Conservation (phyloP, 2,329 filamentous ascomycete genomes). For the Pezicula radicicola region DNA sequence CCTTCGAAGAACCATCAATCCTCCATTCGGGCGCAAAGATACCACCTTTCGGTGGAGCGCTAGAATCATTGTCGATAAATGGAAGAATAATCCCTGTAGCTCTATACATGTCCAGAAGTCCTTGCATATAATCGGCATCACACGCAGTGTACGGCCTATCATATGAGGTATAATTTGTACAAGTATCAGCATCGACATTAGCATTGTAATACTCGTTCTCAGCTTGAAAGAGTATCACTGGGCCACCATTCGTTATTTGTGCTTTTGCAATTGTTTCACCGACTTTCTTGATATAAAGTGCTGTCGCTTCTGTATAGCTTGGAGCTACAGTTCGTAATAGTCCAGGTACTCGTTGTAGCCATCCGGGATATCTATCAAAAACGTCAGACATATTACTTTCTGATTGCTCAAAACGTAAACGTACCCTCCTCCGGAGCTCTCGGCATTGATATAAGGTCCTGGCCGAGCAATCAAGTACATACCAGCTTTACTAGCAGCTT, state of each 20-base stretch:
- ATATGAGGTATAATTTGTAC: background rate
- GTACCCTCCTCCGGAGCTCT: conserved; percentile 70
- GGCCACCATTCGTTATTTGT: conserved; percentile 78
- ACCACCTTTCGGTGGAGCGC: background rate
- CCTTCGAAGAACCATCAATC: conserved; percentile 1
- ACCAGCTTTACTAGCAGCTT: conserved; percentile 66
- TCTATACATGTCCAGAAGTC: conserved; percentile 63
- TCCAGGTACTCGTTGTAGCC: conserved; percentile 64
- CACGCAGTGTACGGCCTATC: conserved; percentile 41
- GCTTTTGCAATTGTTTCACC: conserved; percentile 64
- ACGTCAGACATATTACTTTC: background rate
- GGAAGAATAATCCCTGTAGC: conserved; percentile 69
- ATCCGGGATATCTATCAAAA: conserved; percentile 50
- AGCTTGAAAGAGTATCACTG: conserved; percentile 69
- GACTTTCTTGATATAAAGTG: conserved; percentile 60
- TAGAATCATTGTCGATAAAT: conserved; percentile 69
- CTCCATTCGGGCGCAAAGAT: conserved; percentile 7
- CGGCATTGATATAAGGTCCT: conserved; percentile 75
- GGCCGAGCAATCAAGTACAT: conserved; percentile 71
- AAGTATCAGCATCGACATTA: background rate
- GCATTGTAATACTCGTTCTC: conserved; percentile 70
- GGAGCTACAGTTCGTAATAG: conserved; percentile 57
- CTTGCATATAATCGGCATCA: conserved; percentile 63
- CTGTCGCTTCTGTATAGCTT: conserved; percentile 60
- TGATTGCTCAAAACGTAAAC: background rate